Base-by-base conservation (phyloP, 1,284 basidiomycete species). In the Fomitopsis pinicola region DNA sequence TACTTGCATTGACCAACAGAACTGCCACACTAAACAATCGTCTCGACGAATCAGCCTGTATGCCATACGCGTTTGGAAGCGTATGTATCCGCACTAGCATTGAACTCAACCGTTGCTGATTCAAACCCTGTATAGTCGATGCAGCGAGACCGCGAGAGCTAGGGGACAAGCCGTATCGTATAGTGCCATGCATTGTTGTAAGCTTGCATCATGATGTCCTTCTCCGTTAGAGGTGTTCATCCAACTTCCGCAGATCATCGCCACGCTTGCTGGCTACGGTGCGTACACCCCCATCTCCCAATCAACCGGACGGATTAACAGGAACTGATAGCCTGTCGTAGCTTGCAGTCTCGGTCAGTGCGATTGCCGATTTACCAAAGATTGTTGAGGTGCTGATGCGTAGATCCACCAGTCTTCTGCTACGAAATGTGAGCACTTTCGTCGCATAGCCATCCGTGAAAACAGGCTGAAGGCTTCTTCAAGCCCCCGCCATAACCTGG, bases 21-120 rank as follows among this genome's bases (percentile, higher is more conserved):
- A 15, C 30, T 36, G 4, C 17, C 9, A 4, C 19, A 14, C 14
- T 46, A 50, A 1, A 42, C 14, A 12, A n/a, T 36, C 10, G 42
- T 12, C 10, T 12, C 5, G 6, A 8, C 26, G 10, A 35, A 3
- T 55, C 10, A 68, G 66, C 5, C 42, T 68, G 5, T 68, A 68
- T 52, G 63, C 63, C 3, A 60, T 63, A 12, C 60, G 64, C 8
- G 35, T 68, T 36, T 68, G 67, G 67, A 65, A 60, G 28, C 57
- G 67, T 67, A 58, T 1, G 65, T 61, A 6, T 28, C 38, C 3
- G 15, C 7, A 12, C 15, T 17, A 19, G 1, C 10, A 8, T 28
- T n/a, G 1, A 12, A 33, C n/a, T 14, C 3, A 42, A 7, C 3
- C 17, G n/a, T 58, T 14, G 8, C 19, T 53, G 33, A 33, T 15